A percentile compares a stretch with the other conserved stretches of the same genome.
phyloP scores from a whole-genome alignment of 1,284 basidiomycete species.

The Pisolithus thermaeus region DNA sequence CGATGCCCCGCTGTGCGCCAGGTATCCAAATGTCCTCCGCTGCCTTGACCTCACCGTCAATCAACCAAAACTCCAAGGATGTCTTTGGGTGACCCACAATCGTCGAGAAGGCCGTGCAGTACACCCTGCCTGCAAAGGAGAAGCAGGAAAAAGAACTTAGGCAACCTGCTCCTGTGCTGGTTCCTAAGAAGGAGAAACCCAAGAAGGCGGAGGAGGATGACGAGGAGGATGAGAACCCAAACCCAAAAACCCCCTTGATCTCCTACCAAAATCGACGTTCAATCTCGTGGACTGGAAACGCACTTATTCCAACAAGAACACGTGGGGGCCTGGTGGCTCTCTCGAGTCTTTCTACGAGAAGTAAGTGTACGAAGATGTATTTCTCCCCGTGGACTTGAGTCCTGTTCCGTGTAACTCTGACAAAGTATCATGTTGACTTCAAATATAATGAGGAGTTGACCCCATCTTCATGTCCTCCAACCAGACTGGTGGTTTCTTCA shows the following conservation, averaged over 20 bases:
- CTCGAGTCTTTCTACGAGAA: slow-evolving; percentile 84
- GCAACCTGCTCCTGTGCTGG: no score
- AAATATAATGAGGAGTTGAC: slow-evolving; percentile 49
- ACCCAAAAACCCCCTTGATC: no score
- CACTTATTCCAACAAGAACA: slow-evolving; percentile 35
- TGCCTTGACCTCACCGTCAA: slow-evolving; percentile 76
- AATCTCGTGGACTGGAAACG: no score
- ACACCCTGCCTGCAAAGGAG: no score
- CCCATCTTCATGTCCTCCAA: slow-evolving; percentile 84
- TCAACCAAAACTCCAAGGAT: slow-evolving; percentile 66
- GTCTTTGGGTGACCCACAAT: slow-evolving; percentile 61
- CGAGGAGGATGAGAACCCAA: no score
- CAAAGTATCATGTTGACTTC: slow-evolving; percentile 36
- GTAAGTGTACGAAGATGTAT: slow-evolving; percentile 38
- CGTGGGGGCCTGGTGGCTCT: slow-evolving; percentile 67
- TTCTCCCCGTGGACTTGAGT: slow-evolving; percentile 19
- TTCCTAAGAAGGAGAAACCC: no score
- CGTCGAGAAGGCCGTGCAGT: slow-evolving; percentile 46
- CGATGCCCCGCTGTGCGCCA: slow-evolving; percentile 60
- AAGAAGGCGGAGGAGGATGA: no score
- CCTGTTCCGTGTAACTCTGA: slow-evolving; percentile 64
- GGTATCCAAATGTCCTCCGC: slow-evolving; percentile 77
- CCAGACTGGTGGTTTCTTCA: no score
- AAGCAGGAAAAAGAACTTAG: no score
- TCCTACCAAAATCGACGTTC: no score